Base-by-base conservation (phyloP, 192 early-diverging fungal species). In the Irineochytrium annulatum region DNA sequence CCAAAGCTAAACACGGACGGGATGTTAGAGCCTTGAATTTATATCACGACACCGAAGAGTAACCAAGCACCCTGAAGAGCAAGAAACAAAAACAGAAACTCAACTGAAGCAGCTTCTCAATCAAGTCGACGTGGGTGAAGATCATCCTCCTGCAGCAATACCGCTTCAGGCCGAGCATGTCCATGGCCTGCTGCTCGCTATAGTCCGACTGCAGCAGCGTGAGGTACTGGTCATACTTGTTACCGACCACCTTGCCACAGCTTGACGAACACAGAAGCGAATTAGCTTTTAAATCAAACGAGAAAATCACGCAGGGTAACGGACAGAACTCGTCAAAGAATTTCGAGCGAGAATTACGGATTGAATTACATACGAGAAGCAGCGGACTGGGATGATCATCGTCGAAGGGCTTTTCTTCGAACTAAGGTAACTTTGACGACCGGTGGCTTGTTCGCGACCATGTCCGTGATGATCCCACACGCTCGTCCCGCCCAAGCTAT, bases 111-210 rank as follows among this genome's bases (percentile, higher is more conserved):
- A 98, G 79, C 76, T 98, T 98, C 70, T 97, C 93, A 62, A 98
- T 98, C 62, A 98, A 73, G 68, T 98, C 96, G 28, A 96, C 92
- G 75, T 98, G 96, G 4, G 96, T 97, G 29, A 98, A 74, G 6
- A 98, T 86, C 96, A 98, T 98, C 59, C 96, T 82, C 37, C 96
- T 83, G 76, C 96, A 98, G 83, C 96, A 98, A 65, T 95, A 98
- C 44, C 96, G 85, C 54, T 77, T 67, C 29, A 84, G 61, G 22
- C 79, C 81, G 26, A 84, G 72, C 52, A 65, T 41, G 31, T 67
- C 70, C 55, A 84, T 41, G 4, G 81, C 81, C 46, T 83, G 65
- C 26, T 86, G 86, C 77, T 91, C 90, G 43, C 77, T 87, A 64
- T 89, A 84, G 49, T 91, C 92, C 37, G 27, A 45, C 55, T 62